These are phyloP conservation scores for Penstemon barbatus DNA, from an alignment of 257 asterid species.

Conservation along the genomic window DNA sequence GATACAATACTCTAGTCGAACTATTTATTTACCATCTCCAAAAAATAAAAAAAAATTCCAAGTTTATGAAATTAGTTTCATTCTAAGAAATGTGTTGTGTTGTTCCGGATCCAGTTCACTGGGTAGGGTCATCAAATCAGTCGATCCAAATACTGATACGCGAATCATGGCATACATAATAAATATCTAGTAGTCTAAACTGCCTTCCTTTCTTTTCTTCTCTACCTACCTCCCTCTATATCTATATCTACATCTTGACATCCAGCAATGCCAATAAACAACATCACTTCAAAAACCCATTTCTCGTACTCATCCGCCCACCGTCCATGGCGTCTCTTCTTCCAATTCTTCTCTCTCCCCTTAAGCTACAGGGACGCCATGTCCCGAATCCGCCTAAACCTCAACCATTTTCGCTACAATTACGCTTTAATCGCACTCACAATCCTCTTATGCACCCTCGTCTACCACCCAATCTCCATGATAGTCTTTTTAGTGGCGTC, in stretches of 20 bases:
- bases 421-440: constrained; percentile 60
- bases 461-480: constrained; percentile 83
- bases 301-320: constrained; percentile 33
- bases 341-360: constrained; percentile 59
- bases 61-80: no score
- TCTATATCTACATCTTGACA: no score
- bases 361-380: constrained; percentile 56
- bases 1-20: no score
- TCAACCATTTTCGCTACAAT: constrained; percentile 74
- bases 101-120: no score
- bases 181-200: neutral
- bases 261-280: neutral
- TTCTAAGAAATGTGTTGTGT: no score
- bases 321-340: constrained; percentile 74
- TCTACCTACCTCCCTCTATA: neutral
- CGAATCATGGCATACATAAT: no score
- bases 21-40: no score
- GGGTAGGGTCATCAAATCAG: no score
- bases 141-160: no score
- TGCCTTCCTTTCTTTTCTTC: neutral
- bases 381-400: constrained; percentile 65
- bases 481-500: constrained; percentile 57
- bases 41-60: no score
- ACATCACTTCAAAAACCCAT: neutral
- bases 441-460: constrained; percentile 71